Base-by-base conservation (phyloP, 2,329 filamentous ascomycete species). In the Colletotrichum lini region DNA sequence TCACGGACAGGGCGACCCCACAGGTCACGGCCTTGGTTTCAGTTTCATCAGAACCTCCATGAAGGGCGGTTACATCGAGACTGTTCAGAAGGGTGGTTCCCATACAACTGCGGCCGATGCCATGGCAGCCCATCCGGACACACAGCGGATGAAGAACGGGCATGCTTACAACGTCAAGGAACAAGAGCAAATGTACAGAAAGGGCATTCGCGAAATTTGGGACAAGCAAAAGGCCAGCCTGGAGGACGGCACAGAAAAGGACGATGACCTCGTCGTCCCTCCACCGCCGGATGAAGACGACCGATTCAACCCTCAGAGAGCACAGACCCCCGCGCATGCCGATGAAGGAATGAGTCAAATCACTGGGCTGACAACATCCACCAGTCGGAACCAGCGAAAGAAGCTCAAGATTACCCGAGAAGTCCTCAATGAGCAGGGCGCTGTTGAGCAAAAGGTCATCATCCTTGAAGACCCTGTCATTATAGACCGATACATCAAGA, bases 11-110 rank as follows among this genome's bases (percentile, higher is more conserved):
- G 96, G 96, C 67, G 96, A 99, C 79, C 96, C 96, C 4, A 98
- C 96, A 0, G 95, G 95, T 30, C 93, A 95, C 77, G 96, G 96
- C 2, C 91, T 98, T 71, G 96, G 94, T 2, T 98, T 98, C 84
- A 98, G 94, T 79, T 98, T 99, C 81, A 95, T 99, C 80, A 95
- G 96, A 78, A 98, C 95, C 0, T 97, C 94, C 1, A 99, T 99
- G 96, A 99, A 99, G 82, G 96, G 96, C 73, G 96, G 96, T 0
- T 99, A 91, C 72, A 89, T 98, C 81, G 94, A 95, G 78, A 93
- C 95, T 23, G 89, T 97, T 35, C 89, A 90, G 67, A 76, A 77
- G 65, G 75, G 82, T 70, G 90, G 90, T 2, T 89, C 90, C 3
- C 82, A 89, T 49, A 88, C 90, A 9, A 91, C 90, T 3, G 91